Evolutionary conservation across 768 basidiomycete species (phyloP).

Genomic region (Amyloporia xantha): DNA sequence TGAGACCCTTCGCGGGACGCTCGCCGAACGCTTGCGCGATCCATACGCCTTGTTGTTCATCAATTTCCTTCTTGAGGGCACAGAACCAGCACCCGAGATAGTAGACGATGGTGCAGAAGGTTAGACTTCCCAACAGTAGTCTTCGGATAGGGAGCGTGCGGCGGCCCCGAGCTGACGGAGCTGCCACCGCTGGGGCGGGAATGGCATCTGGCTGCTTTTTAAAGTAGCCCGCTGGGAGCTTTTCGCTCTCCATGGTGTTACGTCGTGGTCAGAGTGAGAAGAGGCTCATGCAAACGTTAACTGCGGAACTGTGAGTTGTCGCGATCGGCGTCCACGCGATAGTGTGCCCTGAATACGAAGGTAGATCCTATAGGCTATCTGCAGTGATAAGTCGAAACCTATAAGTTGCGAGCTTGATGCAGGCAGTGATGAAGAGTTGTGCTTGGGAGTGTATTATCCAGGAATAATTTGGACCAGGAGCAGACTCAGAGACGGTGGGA

Average conservation of each 20-base stretch:
- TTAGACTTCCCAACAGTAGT: neutral
- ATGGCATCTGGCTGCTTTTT: neutral
- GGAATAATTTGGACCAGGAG: neutral
- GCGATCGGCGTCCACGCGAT: too few species aligned
- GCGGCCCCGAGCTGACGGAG: neutral
- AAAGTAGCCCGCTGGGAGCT: neutral
- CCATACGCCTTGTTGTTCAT: slow-evolving; percentile 11
- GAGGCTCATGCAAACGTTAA: neutral
- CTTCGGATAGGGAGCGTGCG: neutral
- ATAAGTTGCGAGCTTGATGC: too few species aligned
- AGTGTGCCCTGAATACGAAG: too few species aligned
- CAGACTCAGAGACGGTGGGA: neutral
- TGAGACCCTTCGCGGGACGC: neutral
- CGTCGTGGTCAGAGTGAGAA: neutral
- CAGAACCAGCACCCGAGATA: neutral
- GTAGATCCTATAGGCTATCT: too few species aligned
- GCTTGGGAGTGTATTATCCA: too few species aligned
- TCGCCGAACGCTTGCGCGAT: slow-evolving; percentile 14
- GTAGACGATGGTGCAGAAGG: neutral
- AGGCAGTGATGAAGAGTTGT: too few species aligned
- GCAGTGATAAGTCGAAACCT: too few species aligned
- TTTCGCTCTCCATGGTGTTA: neutral
- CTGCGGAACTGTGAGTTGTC: too few species aligned
- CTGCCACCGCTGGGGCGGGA: neutral
- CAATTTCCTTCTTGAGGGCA: neutral